Evolutionary conservation across 2,329 filamentous ascomycete genomes (phyloP).

Genomic region (Myriangium duriaei): DNA sequence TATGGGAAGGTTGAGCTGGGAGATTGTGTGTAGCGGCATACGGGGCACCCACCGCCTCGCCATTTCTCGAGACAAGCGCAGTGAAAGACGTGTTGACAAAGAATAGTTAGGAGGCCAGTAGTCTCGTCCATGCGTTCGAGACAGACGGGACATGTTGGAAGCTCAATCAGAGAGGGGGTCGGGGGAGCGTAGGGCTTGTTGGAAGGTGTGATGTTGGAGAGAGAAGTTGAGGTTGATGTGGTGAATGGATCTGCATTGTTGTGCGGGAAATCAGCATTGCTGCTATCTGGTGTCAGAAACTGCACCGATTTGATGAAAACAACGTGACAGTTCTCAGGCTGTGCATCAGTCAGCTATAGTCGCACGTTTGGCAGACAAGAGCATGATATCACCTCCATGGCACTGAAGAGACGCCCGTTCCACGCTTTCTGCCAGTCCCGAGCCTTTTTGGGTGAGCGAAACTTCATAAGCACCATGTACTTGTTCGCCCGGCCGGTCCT

Average conservation of each 20-base stretch:
- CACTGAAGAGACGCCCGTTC: slow-evolving; percentile 88
- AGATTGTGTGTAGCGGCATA: slow-evolving; percentile 78
- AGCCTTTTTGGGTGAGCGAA: slow-evolving; percentile 62
- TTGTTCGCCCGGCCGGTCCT: slow-evolving; percentile 78
- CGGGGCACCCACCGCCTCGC: slow-evolving; percentile 85
- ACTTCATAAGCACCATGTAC: slow-evolving; percentile 94
- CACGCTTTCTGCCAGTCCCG: slow-evolving; percentile 72
- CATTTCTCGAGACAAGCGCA: slow-evolving; percentile 93
- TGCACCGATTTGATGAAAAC: slow-evolving; percentile 89
- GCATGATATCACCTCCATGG: slow-evolving; percentile 57
- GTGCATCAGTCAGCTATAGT: slow-evolving; percentile 8
- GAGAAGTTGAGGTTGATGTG: slow-evolving; percentile 36
- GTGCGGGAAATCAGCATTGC: slow-evolving; percentile 37
- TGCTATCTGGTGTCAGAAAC: slow-evolving; percentile 51
- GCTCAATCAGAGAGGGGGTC: slow-evolving; percentile 74
- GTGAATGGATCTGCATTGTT: slow-evolving; percentile 54
- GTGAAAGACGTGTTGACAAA: slow-evolving; percentile 96
- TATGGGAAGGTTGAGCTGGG: slow-evolving; percentile 28
- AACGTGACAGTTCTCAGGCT: slow-evolving; percentile 89
- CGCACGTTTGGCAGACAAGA: background rate
- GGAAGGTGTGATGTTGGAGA: slow-evolving; percentile 22
- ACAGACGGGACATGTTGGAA: slow-evolving; percentile 93
- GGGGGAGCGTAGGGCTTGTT: slow-evolving; percentile 53
- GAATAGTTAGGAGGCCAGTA: slow-evolving; percentile 84
- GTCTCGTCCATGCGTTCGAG: slow-evolving; percentile 98